A percentile compares a stretch with the other conserved stretches of the same genome.
Conservation (phyloP, 768 basidiomycete genomes). For the Lactarius evosmus region DNA sequence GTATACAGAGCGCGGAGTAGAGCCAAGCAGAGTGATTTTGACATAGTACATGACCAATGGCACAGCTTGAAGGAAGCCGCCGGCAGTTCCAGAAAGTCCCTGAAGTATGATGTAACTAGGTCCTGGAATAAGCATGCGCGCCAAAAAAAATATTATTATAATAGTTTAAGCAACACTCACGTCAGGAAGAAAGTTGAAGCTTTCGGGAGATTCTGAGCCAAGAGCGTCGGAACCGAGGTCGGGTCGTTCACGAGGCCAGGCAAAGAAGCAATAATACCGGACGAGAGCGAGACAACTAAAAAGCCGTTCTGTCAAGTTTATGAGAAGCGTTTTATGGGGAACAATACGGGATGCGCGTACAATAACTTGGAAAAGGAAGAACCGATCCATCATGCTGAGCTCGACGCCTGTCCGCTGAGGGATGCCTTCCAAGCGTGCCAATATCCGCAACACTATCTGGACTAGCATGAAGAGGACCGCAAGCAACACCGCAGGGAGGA, state of each 20-base stretch:
- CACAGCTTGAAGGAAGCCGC: slow-evolving; percentile 77
- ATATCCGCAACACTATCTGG: slow-evolving; percentile 73
- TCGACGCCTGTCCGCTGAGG: slow-evolving; percentile 82
- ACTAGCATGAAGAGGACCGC: slow-evolving; percentile 91
- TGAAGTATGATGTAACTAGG: slow-evolving; percentile 72
- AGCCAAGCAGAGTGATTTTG: slow-evolving; percentile 82
- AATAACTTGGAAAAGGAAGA: slow-evolving; percentile 87
- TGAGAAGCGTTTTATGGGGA: neutral
- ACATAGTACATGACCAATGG: slow-evolving; percentile 83
- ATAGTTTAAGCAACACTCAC: slow-evolving; percentile 39
- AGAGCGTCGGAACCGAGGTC: slow-evolving; percentile 57
- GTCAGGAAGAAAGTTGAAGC: slow-evolving; percentile 92
- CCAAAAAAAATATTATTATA: neutral
- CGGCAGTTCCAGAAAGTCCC: slow-evolving; percentile 74
- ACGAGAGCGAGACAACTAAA: slow-evolving; percentile 80
- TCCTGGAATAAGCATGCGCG: neutral
- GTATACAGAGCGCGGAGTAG: slow-evolving; percentile 83
- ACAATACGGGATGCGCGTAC: slow-evolving; percentile 43
- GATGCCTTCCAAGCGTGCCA: slow-evolving; percentile 86
- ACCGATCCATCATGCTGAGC: slow-evolving; percentile 87
- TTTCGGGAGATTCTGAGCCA: slow-evolving; percentile 76
- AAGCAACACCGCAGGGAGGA: slow-evolving; percentile 81
- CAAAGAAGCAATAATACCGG: slow-evolving; percentile 78
- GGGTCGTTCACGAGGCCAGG: slow-evolving; percentile 64
- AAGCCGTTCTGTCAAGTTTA: slow-evolving; percentile 73